Evolutionary conservation across 2,329 filamentous ascomycete species (phyloP).

Genomic region (Beauveria rudraprayagi): DNA sequence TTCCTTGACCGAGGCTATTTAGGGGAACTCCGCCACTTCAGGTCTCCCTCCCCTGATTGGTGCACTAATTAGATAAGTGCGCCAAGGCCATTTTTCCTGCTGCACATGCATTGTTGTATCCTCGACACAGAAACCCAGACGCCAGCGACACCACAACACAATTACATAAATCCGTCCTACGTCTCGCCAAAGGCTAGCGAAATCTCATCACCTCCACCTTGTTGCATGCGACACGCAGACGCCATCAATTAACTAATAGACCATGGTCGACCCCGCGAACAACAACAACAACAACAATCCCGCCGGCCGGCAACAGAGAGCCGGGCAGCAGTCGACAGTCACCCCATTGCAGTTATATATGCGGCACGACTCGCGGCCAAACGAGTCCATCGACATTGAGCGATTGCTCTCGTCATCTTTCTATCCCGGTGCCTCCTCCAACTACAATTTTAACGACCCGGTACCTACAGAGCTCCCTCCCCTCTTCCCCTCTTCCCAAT

Average conservation of each 20-base stretch:
- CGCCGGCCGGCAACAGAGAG: not conserved
- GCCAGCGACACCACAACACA: not conserved
- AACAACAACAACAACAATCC: not conserved
- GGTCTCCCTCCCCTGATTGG: not conserved
- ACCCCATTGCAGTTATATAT: not conserved
- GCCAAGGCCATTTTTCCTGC: too few species aligned
- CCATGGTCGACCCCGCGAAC: not conserved
- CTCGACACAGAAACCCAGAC: not conserved
- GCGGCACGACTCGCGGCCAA: not conserved
- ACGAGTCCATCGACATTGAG: not conserved
- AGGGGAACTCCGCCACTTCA: not conserved
- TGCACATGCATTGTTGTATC: not conserved
- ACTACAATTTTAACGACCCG: not conserved
- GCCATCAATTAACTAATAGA: not conserved
- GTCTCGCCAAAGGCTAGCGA: not conserved
- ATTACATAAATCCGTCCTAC: not conserved
- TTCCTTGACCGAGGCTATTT: not conserved
- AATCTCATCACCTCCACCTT: not conserved
- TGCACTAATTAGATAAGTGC: not conserved
- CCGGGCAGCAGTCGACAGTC: not conserved
- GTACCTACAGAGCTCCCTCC: not conserved
- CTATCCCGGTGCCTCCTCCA: constrained; percentile 1
- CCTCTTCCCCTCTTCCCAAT: not conserved
- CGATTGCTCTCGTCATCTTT: constrained; percentile 1
- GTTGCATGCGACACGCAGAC: not conserved